These are phyloP conservation scores for Rhodotorula sp. DNA, from an alignment of 1,284 basidiomycete species.

Conservation along the genomic window DNA sequence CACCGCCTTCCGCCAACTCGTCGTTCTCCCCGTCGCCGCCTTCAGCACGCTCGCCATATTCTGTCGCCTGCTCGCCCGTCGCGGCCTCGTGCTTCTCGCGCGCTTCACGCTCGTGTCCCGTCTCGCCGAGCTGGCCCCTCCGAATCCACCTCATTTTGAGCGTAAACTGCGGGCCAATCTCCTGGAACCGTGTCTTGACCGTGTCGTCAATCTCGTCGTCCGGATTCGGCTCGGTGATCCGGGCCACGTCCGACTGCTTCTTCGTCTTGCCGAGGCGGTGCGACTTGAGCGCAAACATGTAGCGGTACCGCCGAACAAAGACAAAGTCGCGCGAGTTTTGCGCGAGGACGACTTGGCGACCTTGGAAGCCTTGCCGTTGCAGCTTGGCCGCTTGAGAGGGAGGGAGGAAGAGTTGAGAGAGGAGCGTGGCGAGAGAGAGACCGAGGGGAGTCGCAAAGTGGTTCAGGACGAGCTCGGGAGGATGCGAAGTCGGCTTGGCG, in stretches of 20 bases:
- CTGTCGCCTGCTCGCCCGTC: slow-evolving; percentile 22
- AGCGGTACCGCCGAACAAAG: slow-evolving; percentile 74
- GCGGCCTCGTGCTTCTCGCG: slow-evolving; percentile 30
- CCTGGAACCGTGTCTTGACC: slow-evolving; percentile 83
- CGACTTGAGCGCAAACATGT: slow-evolving; percentile 44
- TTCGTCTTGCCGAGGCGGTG: slow-evolving; percentile 38
- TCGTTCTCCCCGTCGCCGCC: slow-evolving; percentile 1
- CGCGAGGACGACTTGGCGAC: slow-evolving; percentile 92
- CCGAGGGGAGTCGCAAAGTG: slow-evolving; percentile 93
- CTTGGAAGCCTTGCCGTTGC: slow-evolving; percentile 49
- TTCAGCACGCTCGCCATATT: slow-evolving; percentile 24
- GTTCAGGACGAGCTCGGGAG: slow-evolving; percentile 94
- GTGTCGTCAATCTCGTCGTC: slow-evolving; percentile 43
- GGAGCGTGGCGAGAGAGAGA: slow-evolving; percentile 85
- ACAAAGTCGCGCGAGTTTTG: slow-evolving; percentile 98
- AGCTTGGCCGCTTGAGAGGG: slow-evolving; percentile 79
- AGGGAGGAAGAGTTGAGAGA: slow-evolving; percentile 92
- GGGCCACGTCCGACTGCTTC: slow-evolving; percentile 25
- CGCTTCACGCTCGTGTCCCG: slow-evolving; percentile 29
- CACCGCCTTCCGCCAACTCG: slow-evolving; percentile 10
- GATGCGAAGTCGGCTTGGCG: slow-evolving; percentile 85
- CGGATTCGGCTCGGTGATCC: slow-evolving; percentile 28
- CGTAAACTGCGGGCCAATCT: slow-evolving; percentile 97
- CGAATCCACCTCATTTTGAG: slow-evolving; percentile 86
- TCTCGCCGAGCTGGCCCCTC: slow-evolving; percentile 58